Evolutionary conservation across 106 monocot genomes (phyloP).

Genomic region (Acorus calamus): DNA sequence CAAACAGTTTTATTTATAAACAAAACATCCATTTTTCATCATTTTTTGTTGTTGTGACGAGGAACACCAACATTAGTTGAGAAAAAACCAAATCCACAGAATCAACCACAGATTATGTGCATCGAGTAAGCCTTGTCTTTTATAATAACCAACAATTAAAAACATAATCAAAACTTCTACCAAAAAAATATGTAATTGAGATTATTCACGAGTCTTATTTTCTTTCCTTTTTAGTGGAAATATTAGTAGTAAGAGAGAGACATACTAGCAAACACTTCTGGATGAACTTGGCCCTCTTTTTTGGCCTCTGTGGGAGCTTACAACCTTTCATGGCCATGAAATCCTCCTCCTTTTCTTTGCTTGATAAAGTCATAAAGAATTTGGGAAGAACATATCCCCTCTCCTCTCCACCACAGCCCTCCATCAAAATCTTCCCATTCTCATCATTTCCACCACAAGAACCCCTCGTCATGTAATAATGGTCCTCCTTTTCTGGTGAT

Average conservation of each 20-base stretch:
- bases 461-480: constrained; percentile 77
- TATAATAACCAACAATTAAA: no score
- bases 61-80: no score
- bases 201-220: no score
- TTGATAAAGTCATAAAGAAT: constrained; percentile 86
- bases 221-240: no score
- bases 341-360: constrained; percentile 98
- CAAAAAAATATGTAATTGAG: no score
- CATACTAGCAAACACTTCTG: constrained; percentile 73
- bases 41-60: no score
- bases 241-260: neutral
- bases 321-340: constrained; percentile 98
- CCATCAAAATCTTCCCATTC: constrained; percentile 5
- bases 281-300: constrained; percentile 79
- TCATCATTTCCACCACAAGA: constrained; percentile 22
- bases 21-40: no score
- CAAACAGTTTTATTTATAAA: no score
- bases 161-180: no score
- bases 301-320: constrained; percentile 91
- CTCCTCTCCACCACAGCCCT: constrained; percentile 32
- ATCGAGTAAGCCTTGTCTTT: no score
- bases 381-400: constrained; percentile 43
- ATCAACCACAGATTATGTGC: no score
- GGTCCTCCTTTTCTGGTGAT: constrained; percentile 90
- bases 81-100: no score